Evolutionary conservation across 2,329 filamentous ascomycete genomes (phyloP).

Genomic region (Claviceps monticola): DNA sequence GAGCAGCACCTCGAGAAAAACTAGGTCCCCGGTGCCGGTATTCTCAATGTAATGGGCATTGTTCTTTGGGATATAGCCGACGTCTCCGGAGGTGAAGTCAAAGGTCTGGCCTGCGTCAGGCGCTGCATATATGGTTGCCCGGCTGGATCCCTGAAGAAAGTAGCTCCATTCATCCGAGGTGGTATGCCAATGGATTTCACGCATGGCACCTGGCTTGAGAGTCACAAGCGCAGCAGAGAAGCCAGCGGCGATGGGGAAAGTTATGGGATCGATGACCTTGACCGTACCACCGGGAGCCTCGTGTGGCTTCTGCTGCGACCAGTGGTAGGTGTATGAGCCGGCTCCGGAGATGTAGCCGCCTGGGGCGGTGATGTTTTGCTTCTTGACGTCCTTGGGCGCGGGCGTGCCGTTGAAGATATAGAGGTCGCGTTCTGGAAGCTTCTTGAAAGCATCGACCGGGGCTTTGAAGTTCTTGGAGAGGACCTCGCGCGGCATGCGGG

Average conservation of each 20-base stretch:
- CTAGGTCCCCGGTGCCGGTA: constrained; percentile 39
- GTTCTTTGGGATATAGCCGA: constrained; percentile 38
- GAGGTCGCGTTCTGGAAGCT: constrained; percentile 32
- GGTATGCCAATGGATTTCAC: constrained; percentile 51
- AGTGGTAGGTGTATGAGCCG: constrained; percentile 34
- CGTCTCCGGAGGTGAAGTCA: constrained; percentile 46
- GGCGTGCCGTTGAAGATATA: constrained; percentile 41
- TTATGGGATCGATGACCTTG: constrained; percentile 43
- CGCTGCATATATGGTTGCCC: constrained; percentile 41
- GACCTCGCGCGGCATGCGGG: constrained; percentile 36
- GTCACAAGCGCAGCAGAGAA: constrained; percentile 45
- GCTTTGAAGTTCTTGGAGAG: constrained; percentile 41
- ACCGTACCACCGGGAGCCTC: constrained; percentile 41
- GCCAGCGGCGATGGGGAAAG: constrained; percentile 40
- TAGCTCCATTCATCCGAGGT: constrained; percentile 47
- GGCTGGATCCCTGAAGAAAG: constrained; percentile 41
- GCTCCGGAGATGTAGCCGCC: constrained; percentile 26
- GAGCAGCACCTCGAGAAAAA: constrained; percentile 45
- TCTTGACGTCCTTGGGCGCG: constrained; percentile 28
- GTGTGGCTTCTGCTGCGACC: constrained; percentile 35
- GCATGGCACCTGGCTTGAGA: constrained; percentile 47
- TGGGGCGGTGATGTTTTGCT: constrained; percentile 32
- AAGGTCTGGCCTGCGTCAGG: constrained; percentile 38
- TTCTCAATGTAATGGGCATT: constrained; percentile 49
- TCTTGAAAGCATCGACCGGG: constrained; percentile 30